Conservation (phyloP, 139 green algal species). For the Volvox africanus region DNA sequence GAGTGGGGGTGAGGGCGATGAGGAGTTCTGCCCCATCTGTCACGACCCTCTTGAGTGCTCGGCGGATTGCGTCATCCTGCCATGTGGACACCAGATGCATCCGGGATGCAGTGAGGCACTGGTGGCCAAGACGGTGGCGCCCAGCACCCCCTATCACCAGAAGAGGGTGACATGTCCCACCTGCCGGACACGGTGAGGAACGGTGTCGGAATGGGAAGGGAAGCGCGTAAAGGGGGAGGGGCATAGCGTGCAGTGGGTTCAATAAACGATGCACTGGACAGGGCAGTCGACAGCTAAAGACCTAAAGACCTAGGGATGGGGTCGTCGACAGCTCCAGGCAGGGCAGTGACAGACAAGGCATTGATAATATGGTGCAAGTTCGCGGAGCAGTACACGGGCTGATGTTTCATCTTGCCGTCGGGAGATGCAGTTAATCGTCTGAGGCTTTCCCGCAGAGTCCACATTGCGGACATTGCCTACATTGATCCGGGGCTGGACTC, state of each 20-base stretch:
- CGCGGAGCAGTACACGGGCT: no score
- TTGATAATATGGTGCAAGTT: no score
- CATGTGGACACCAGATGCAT: constrained; percentile 84
- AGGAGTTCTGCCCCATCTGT: constrained; percentile 81
- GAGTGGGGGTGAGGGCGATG: not conserved
- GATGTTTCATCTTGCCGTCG: no score
- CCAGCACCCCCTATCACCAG: not conserved
- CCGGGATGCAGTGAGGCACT: constrained; percentile 72
- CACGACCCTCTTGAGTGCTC: constrained; percentile 63
- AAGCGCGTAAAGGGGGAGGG: not conserved
- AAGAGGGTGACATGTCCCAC: constrained; percentile 78
- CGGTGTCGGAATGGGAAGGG: not conserved
- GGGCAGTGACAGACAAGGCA: no score
- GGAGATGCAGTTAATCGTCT: no score
- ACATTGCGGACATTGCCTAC: constrained; percentile 74
- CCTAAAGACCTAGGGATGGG: no score
- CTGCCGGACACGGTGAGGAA: constrained; percentile 64
- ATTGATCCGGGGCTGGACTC: constrained; percentile 54
- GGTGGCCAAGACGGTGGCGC: constrained; percentile 48
- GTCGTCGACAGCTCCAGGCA: no score
- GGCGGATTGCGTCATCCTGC: constrained; percentile 68
- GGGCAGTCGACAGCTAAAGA: no score
- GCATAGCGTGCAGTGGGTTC: not conserved
- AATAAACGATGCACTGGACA: not conserved
- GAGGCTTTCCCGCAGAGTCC: not conserved